These are phyloP conservation scores for Trypanosoma theileri DNA, from an alignment of 208 protist species.

Conservation along the genomic window DNA sequence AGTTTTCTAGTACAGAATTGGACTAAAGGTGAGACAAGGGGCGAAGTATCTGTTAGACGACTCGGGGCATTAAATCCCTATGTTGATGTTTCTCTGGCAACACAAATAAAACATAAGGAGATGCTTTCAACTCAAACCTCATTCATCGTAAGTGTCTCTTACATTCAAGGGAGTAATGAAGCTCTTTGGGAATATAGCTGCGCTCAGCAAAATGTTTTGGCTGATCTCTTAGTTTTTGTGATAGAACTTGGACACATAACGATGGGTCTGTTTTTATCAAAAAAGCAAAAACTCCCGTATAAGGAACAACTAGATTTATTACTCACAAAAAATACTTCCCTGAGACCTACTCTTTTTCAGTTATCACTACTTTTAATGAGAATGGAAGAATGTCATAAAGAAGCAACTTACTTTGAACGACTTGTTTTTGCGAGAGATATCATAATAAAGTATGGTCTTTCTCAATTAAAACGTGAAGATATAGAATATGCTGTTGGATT, in stretches of 20 bases:
- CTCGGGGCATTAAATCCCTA: constrained; percentile 29
- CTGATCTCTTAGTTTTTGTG: constrained; percentile 27
- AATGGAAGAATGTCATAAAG: constrained; percentile 24
- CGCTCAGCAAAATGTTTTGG: background rate
- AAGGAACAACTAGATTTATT: constrained; percentile 20
- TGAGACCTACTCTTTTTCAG: constrained; percentile 24
- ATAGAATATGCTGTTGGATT: constrained; percentile 3
- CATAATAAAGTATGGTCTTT: background rate
- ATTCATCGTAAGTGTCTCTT: constrained; percentile 3
- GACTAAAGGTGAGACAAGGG: constrained; percentile 6
- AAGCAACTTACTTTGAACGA: constrained; percentile 18
- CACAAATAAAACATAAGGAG: background rate
- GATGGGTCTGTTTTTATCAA: constrained; percentile 24
- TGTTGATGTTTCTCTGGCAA: constrained; percentile 11
- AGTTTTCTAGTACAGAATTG: constrained; percentile 70
- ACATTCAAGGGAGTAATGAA: constrained; percentile 5
- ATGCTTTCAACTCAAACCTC: background rate
- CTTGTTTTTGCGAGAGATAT: constrained; percentile 20
- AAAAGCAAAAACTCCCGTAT: constrained; percentile 2
- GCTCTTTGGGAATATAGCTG: background rate
- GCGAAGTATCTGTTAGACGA: constrained; percentile 9
- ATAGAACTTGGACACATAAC: constrained; percentile 13
- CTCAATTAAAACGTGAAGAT: constrained; percentile 10
- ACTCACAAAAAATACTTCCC: constrained; percentile 2
- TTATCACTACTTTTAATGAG: constrained; percentile 23